Evolutionary conservation across 2,329 filamentous ascomycete species (phyloP), one percentile per base, ranked within the genome.

Genomic region (Nannizzia gypsea): DNA sequence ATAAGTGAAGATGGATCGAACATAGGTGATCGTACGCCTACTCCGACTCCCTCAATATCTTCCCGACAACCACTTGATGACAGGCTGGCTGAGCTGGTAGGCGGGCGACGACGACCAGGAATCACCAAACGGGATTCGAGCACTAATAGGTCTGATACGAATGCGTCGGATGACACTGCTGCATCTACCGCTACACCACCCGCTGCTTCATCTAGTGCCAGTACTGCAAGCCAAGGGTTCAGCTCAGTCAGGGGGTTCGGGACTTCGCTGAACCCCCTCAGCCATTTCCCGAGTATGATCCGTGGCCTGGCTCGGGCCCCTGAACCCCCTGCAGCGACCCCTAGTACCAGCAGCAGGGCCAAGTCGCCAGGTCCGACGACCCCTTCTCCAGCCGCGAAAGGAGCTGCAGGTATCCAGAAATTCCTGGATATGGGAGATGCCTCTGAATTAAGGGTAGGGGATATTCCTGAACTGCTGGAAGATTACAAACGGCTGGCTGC

Each of bases 221-320:
- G 58, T 52, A 34, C 52, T 20, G 64, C 68, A 57, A 82, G 81
- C 62, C 85, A 86, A 2, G 85, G 87, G 11, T 82, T 95, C 1
- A 89, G 95, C 64, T 89, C 89, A 11, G 86, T 95, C 77, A 84
- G 88, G 59, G 92, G 82, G 69, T 80, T 95, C 62, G 86, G 89
- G 40, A 93, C 82, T 70, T 86, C 86, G 0, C 77, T 95, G 36
- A 95, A 95, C 67, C 90, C 90, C 2, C 85, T 95, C 70, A 89
- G 85, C 50, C 83, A 89, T 57, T 82, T 95, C 57, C 84, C 87
- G 6, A 80, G 84, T 36, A 90, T 93, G 69, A 86, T 95, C 65
- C 83, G 87, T 60, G 85, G 85, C 0, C 92, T 95, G 66, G 88
- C 89, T 26, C 73, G 75, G 42, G 62, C 69, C 2, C 68, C 77